Base-by-base conservation (phyloP, 768 basidiomycete species). In the Pleurotus djamor region DNA sequence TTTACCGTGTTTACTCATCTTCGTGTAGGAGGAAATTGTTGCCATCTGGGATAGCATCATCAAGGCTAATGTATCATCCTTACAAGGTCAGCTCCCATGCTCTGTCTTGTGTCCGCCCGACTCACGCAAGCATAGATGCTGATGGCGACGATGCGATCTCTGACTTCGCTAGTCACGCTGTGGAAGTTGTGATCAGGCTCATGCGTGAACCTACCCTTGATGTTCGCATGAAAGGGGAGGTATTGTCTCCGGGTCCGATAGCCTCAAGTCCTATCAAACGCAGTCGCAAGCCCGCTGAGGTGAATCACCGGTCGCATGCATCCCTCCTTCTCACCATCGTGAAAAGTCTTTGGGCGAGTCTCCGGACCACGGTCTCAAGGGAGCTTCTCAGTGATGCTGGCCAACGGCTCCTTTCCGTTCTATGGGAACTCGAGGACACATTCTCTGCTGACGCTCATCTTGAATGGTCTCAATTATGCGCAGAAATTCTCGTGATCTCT, bases 381-480 rank as follows among this genome's bases (percentile, higher is more conserved):
- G 59, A 71, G 6, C 67, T 76, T 14, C 75, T 88, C 37, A 69
- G 71, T 6, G 68, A 68, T 7, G 79, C 81, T 1, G 83, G 77
- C 1, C 74, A 79, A 60, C 71, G 68, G 33, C 64, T 92, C 2
- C 70, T 88, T 5, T 71, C 64, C 5, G 78, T 73, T 64, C 74
- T 92, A 17, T 68, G 83, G 64, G 69, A 78, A 57, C 76, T 76
- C 43, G 83, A 84, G 57, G 68, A 73, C 13, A 73, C 76, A 34
- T 74, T 85, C 9, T 71, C 74, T 2, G 75, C 81, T 38, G 71
- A 77, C 34, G 79, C 84, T 9, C 76, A 81, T 50, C 71, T 68
- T 14, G 75, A 81, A 41, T 92, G 91, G 91, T 79, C 83, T 2
- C 71, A 66, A 13, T 68, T 92, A 0, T 87, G 85, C 59, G 78